These are phyloP conservation scores for Liriodendron chinense DNA, from an alignment of 164 flowering plant genomes.

Conservation along the genomic window DNA sequence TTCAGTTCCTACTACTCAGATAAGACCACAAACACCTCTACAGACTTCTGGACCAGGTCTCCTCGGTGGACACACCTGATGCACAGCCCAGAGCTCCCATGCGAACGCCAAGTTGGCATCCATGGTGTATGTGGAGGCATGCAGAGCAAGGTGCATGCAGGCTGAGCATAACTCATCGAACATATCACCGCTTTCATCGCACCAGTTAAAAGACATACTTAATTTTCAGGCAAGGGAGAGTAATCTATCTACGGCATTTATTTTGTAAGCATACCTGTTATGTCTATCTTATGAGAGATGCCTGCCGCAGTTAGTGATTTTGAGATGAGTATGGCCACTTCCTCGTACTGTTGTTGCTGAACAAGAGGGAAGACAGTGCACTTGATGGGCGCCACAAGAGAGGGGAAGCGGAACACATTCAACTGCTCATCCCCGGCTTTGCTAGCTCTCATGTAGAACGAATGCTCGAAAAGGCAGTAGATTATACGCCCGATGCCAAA, in stretches of 20 bases:
- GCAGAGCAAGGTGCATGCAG: too few relatives aligned
- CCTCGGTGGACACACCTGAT: too few relatives aligned
- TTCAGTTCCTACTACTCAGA: too few relatives aligned
- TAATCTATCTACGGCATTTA: neutral
- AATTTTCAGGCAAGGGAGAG: neutral
- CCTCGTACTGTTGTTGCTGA: slow-evolving; percentile 72
- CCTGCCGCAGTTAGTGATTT: slow-evolving; percentile 64
- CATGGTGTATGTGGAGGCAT: too few relatives aligned
- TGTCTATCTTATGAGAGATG: slow-evolving; percentile 82
- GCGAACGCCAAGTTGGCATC: too few relatives aligned
- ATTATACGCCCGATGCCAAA: slow-evolving; percentile 98
- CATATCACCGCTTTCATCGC: neutral
- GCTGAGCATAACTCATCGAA: too few relatives aligned
- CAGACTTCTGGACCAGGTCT: too few relatives aligned
- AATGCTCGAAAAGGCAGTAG: slow-evolving; percentile 89
- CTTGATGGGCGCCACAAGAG: slow-evolving; percentile 75
- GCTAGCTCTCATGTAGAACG: slow-evolving; percentile 79
- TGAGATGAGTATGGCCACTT: slow-evolving; percentile 65
- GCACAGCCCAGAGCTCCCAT: too few relatives aligned
- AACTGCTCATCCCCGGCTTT: slow-evolving; percentile 84
- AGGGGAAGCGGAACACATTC: slow-evolving; percentile 63
- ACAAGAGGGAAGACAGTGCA: slow-evolving; percentile 94
- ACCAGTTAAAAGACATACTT: neutral
- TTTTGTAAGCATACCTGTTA: slow-evolving; percentile 53
- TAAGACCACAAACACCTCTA: too few relatives aligned